Evolutionary conservation across 108 stramenopile genomes (phyloP), one percentile per base, ranked within the genome.

Genomic region (Hondaea fermentalgiana): DNA sequence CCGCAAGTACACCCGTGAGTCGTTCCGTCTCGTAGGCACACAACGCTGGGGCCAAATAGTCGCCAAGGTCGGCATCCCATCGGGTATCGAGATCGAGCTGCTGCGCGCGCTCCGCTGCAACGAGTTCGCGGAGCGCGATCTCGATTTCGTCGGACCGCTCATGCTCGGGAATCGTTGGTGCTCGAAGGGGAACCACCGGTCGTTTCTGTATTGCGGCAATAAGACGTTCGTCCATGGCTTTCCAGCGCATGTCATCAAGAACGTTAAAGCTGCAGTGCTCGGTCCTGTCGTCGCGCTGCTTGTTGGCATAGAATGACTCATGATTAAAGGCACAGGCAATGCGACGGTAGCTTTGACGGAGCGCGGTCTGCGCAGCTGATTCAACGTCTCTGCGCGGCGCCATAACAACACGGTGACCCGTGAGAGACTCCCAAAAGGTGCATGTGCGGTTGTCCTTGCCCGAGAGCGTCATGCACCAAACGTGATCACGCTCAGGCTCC

Each of bases 271-370:
- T 59, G 19, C 87, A 90, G 17, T 42, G 25, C 12, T 43, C 21
- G 59, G 91, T 55, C 5, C 35, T 4, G 53, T 92, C 89, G 57
- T 90, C 89, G 49, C 51, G 58, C 91, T 92, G 91, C 76, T 90
- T 90, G 91, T 91, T 91, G 29, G 93, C 93, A 42, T 59, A 90
- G 58, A 93, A 90, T 25, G 59, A 44, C 16, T 72, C 59, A 72
- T 92, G 58, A 64, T 88, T 92, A 72, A 93, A 93, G 58, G 91
- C 91, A 91, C 93, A 93, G 12, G 90, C 69, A 3, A 93, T 49
- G 21, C 60, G 69, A 51, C 45, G 44, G 60, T 91, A 92, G 87
- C 71, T 90, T n/a, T 59, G 87, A 19, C 71, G 51, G 43, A 43
- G 57, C 19, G 60, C 59, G 5, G 72, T 45, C 87, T 25, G 43